Conservation (phyloP, 352 stramenopile species). For the Pythium pyrilobum region DNA sequence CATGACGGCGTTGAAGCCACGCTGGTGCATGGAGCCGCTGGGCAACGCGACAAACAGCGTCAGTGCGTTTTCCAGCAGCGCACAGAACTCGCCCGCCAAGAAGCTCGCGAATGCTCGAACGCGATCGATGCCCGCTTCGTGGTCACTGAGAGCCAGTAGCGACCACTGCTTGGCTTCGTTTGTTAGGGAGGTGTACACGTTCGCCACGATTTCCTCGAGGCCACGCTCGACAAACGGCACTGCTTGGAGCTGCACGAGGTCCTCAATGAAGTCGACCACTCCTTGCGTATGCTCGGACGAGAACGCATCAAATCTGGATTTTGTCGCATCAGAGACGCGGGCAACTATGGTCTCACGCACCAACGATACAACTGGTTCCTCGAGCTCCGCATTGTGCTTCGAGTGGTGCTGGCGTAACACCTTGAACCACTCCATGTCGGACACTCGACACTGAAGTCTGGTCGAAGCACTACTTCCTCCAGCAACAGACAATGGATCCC, state of each 20-base stretch:
- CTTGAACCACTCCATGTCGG: slow-evolving; percentile 52
- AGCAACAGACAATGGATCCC: slow-evolving; percentile 50
- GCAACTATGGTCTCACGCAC: slow-evolving; percentile 50
- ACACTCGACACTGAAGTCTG: slow-evolving; percentile 6
- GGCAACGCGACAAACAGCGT: slow-evolving; percentile 57
- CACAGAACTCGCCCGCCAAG: slow-evolving; percentile 40
- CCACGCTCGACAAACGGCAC: slow-evolving; percentile 20
- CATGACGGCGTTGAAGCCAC: slow-evolving; percentile 50
- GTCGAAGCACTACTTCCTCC: background rate
- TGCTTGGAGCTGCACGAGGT: slow-evolving; percentile 29
- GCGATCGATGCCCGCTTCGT: background rate
- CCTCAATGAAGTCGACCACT: slow-evolving; percentile 44
- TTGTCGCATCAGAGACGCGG: slow-evolving; percentile 28
- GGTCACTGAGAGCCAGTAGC: slow-evolving; percentile 33
- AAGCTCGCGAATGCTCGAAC: slow-evolving; percentile 29
- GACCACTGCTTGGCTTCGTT: slow-evolving; percentile 35
- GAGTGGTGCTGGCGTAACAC: slow-evolving; percentile 31
- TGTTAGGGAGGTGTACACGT: slow-evolving; percentile 26
- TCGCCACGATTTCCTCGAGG: slow-evolving; percentile 25
- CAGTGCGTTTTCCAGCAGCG: slow-evolving; percentile 61
- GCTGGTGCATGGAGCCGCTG: slow-evolving; percentile 20
- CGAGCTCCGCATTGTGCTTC: background rate
- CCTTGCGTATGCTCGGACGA: slow-evolving; percentile 52
- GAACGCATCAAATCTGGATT: slow-evolving; percentile 51
- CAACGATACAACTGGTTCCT: slow-evolving; percentile 33